Evolutionary conservation across 2,329 filamentous ascomycete species (phyloP), one percentile per base, ranked within the genome.

Genomic region (Thielaviopsis euricoi): DNA sequence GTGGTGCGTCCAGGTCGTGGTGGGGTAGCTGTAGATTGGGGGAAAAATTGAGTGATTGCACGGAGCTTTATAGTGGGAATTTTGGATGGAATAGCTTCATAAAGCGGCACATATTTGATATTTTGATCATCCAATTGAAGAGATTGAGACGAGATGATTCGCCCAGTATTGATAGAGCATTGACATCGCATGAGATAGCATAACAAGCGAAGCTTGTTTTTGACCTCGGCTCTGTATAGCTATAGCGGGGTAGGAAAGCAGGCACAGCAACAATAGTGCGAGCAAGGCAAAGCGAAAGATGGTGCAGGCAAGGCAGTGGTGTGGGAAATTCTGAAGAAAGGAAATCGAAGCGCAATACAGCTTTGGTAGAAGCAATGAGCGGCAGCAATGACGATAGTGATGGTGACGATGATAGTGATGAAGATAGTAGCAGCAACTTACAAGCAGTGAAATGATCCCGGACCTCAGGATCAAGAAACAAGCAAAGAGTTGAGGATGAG

Each of bases 381-480:
- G 21, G 55, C 33, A 59, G 49, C 46, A 29, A 55, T 2, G 37
- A 43, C 7, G 58, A 55, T 55, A 53, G 59, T 53, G 56, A 57
- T 55, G 56, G 59, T 26, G 58, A 58, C 19, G 37, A 25, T 21
- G 22, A 52, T 17, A 58, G 53, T 26, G 25, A 26, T 9, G 9
- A 26, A 26, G 29, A 52, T 17, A 58, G 55, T 37, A 22, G n/a
- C 25, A 48, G 46, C n/a, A 26, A 58, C 59, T 60, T 58, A 60
- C 59, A 56, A 58, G 53, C 55, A 56, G 53, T 48, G 53, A 53
- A 60, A 57, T 60, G 58, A 60, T 60, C 58, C 58, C 37, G 54
- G 57, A 58, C 57, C 57, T 61, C 21, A 52, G 57, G 53, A 58
- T 58, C 53, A 56, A 61, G 48, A 58, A 56, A 50, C 54, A 61